Percentiles rank a stretch among this genome's conserved stretches.
phyloP scores from a whole-genome alignment of 495 filamentous ascomycete genomes.

The Stereocaulon alpinum region DNA sequence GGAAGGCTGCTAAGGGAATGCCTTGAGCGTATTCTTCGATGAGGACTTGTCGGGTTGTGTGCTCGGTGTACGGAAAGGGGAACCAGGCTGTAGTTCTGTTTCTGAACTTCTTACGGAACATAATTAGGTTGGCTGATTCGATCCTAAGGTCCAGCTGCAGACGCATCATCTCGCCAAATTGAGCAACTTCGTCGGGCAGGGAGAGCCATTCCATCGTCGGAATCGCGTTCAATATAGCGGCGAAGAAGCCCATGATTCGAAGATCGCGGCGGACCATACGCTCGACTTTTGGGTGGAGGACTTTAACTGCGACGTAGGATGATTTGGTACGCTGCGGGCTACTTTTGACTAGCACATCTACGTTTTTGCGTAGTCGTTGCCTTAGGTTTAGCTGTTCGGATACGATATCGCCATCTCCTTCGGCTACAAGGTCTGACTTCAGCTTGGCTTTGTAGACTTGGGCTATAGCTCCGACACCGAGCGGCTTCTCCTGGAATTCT shows the following conservation, averaged over 20 bases:
- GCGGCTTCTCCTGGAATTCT: conserved; percentile 81
- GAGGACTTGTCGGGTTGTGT: conserved; percentile 82
- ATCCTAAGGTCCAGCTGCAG: conserved; percentile 92
- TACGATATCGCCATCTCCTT: conserved; percentile 44
- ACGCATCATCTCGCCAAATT: conserved; percentile 98
- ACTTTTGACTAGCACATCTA: conserved; percentile 77
- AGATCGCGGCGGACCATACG: conserved; percentile 80
- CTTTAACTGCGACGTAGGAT: conserved; percentile 90
- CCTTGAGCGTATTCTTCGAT: conserved; percentile 95
- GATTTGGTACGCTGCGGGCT: conserved; percentile 79
- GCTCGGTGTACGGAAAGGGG: conserved; percentile 84
- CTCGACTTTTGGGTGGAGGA: conserved; percentile 87
- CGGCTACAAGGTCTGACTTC: conserved; percentile 62
- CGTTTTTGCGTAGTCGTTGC: conserved; percentile 63
- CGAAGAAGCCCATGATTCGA: conserved; percentile 90
- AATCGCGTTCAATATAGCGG: conserved; percentile 69
- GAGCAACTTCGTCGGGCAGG: conserved; percentile 82
- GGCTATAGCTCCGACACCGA: conserved; percentile 94
- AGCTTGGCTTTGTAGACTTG: conserved; percentile 96
- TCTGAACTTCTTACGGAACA: conserved; percentile 86
- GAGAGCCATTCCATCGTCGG: conserved; percentile 98
- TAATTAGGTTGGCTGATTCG: conserved; percentile 78
- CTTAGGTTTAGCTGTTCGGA: conserved; percentile 45
- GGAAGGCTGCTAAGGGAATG: conserved; percentile 80
- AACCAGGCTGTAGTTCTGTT: conserved; percentile 88